phyloP scores from a whole-genome alignment of 108 stramenopile species.

The Conticribra weissflogii region DNA sequence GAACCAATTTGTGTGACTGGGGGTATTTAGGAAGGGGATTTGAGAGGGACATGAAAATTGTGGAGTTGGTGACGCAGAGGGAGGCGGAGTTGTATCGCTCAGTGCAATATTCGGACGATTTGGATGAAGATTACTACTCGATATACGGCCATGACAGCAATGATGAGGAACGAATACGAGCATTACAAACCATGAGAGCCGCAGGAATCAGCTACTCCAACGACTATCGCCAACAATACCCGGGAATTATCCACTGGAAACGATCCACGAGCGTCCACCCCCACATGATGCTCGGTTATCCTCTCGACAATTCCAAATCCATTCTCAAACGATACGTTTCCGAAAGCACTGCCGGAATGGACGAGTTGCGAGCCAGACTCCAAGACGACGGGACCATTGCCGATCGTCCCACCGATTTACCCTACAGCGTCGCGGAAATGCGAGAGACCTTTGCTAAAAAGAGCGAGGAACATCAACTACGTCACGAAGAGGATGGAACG shows the following conservation, averaged over 20 bases:
- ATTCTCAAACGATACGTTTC: conserved; percentile 74
- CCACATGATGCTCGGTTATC: conserved; percentile 85
- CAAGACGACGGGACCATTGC: conserved; percentile 29
- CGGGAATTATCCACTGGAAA: conserved; percentile 57
- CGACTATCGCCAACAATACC: too few species aligned
- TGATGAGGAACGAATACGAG: too few species aligned
- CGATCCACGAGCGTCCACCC: conserved; percentile 69
- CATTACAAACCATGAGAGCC: too few species aligned
- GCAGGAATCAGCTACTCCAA: conserved; percentile 20
- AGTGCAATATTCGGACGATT: conserved; percentile 32
- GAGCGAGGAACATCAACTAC: neutral
- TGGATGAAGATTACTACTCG: too few species aligned
- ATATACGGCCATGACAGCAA: too few species aligned
- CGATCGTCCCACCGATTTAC: conserved; percentile 65
- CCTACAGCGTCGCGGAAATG: conserved; percentile 61
- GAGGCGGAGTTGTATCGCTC: conserved; percentile 50
- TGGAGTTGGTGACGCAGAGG: conserved; percentile 47
- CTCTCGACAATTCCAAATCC: conserved; percentile 43
- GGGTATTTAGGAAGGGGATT: conserved; percentile 74
- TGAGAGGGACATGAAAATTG: conserved; percentile 69
- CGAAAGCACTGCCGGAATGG: conserved; percentile 75
- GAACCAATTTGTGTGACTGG: conserved; percentile 79
- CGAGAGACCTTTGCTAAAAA: conserved; percentile 41
- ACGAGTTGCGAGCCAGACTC: conserved; percentile 71
- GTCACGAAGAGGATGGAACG: neutral